These are phyloP conservation scores for Plantago elongata DNA, from an alignment of 257 asterid genomes.

Conservation along the genomic window DNA sequence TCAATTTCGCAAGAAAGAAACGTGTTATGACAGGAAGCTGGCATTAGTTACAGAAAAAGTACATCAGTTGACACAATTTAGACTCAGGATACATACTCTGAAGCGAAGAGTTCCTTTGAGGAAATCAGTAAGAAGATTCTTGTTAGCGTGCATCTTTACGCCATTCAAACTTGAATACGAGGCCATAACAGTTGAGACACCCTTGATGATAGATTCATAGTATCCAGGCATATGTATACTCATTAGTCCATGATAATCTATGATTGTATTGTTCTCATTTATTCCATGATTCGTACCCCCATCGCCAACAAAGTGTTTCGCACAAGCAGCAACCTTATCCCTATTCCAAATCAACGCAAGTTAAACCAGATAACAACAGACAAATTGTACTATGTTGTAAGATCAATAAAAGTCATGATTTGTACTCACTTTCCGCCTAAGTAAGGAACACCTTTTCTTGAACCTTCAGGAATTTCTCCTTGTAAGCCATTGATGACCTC, in stretches of 20 bases:
- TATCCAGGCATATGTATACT: constrained; percentile 26
- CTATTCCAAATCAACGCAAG: not conserved
- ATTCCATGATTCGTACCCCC: constrained; percentile 23
- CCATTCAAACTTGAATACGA: constrained; percentile 36
- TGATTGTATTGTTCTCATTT: constrained; percentile 16
- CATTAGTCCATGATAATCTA: constrained; percentile 16
- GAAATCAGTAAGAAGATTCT: no score
- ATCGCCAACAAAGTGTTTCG: constrained; percentile 23
- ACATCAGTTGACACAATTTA: no score
- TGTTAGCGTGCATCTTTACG: no score
- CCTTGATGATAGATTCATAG: constrained; percentile 20
- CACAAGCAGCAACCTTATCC: constrained; percentile 20
- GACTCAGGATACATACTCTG: no score
- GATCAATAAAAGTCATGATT: no score
- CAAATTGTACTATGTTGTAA: no score
- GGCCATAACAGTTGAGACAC: constrained; percentile 23
- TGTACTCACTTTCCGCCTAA: constrained; percentile 21
- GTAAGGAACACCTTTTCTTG: constrained; percentile 22
- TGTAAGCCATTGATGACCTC: constrained; percentile 22
- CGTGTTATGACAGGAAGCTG: no score
- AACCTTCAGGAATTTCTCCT: constrained; percentile 18
- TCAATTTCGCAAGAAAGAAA: not conserved
- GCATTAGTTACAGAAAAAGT: no score
- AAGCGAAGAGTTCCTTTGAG: no score
- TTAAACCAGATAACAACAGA: no score